Base-by-base conservation (phyloP, 441 rosid species). In the Euphorbia corollata region DNA sequence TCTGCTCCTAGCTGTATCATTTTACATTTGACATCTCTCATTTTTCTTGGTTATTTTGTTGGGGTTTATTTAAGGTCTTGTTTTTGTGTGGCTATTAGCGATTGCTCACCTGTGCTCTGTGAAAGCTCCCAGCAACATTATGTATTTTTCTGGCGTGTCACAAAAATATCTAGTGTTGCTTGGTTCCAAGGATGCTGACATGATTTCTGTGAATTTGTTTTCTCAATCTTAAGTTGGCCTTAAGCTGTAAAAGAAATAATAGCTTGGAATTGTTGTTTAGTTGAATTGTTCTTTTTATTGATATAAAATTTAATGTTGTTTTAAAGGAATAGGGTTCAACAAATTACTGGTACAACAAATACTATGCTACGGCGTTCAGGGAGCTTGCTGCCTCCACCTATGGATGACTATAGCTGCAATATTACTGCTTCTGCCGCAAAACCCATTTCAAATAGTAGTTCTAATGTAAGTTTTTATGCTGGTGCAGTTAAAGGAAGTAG, bases 311-410 rank as follows among this genome's bases (percentile, higher is more conserved):
- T n/a, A 9, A 73, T 71, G 16, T 79, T 76, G 38, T 67, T 67
- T 67, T 71, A 38, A 71, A 80, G 81, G 86, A 84, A 79, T 64
- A 85, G 87, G 74, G 87, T 85, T 64, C 86, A 84, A 70, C 88
- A 85, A 74, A 78, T 87, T 65, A 82, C 87, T 22, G 86, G 84
- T 73, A 75, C 82, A 68, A 75, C 85, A 69, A 85, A 64, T 59
- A 79, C 73, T 73, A 45, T 74, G 73, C 79, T 76, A 64, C 68
- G 84, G 38, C 82, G 81, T 20, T 68, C 89, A 11, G 92, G 92
- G 64, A 80, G 70, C 74, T 73, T 74, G 69, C 71, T 87, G 74
- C 92, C 92, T 63, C 87, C 89, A 0, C 89, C 92, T 3, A 9
- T 78, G 30, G 89, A 85, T 80, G 87, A 83, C 72, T 76, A 75